Evolutionary conservation across 2,329 filamentous ascomycete genomes (phyloP), one percentile per base, ranked within the genome.

Genomic region (Rhytidhysteron rufulum): DNA sequence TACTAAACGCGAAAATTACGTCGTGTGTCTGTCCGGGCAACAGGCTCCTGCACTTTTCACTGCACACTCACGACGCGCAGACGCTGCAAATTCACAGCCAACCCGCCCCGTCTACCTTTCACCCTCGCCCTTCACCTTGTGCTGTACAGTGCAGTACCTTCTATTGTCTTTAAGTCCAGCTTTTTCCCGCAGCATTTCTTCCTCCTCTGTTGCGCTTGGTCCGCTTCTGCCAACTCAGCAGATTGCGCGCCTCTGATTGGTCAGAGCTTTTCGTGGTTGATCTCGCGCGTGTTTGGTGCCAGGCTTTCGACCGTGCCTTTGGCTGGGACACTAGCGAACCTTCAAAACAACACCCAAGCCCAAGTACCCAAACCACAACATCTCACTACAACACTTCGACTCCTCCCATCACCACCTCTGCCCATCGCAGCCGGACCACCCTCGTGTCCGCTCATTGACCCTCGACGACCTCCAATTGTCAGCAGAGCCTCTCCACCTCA

Each of bases 351-450:
- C 13, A 13, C 27, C 16, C 16, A 13, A 13, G 13, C 13, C 27
- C 27, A n/a, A 8, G 13, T 30, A 10, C 25, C 25, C 51, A 49
- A 54, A 55, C 56, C 62, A 61, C 59, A 62, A 50, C 54, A 60
- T 59, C 56, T 58, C 53, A 55, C 56, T 54, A 54, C 58, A 52
- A 51, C 53, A 47, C 47, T 45, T 30, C 48, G 42, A 46, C 50
- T 51, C 44, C 42, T 48, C 44, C 44, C 50, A 45, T 42, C 45
- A 47, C 37, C 37, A 53, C 47, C 51, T 49, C 52, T 58, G 48
- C 48, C 44, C 47, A 47, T 46, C 54, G 57, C 48, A 60, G 60
- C 58, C 55, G 58, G 58, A 53, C 52, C 48, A 54, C 47, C 44
- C 50, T 49, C 47, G 47, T 50, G 52, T 55, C 55, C 27, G 42